Evolutionary conservation across 1,139 yeast species (phyloP), one percentile per base, ranked within the genome.

Genomic region (Suhomyces wounanorum): DNA sequence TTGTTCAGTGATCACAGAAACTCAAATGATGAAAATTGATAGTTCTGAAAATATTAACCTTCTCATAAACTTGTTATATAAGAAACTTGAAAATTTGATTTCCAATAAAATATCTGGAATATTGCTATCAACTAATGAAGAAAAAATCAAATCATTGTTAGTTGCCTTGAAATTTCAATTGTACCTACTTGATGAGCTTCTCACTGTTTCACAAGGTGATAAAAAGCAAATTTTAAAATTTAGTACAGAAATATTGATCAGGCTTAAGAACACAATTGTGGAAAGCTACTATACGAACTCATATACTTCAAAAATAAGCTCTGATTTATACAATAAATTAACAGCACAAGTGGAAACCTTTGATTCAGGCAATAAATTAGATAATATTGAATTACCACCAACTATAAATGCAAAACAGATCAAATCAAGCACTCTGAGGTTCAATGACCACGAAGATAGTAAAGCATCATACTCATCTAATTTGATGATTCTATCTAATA

Each of bases 381-480:
- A 76, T 48, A 60, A 67, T 30, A 66, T 76, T 23, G 71, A 72
- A 46, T 59, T 76, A n/a, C 80, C 80, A 1, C 69, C 73, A 1
- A 64, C 68, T 49, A 69, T 76, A 10, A 67, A 75, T 55, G 76
- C 75, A 0, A 62, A 55, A 18, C 68, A 66, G 36, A 55, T 74
- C 11, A 59, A 65, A 1, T 61, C 55, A n/a, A 35, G 61, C 10
- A 38, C 51, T 3, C 38, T 37, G 11, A 43, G 44, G 28, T 40
- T 31, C 6, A 28, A 38, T n/a, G 16, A 41, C 14, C 16, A 44
- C 2, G 23, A 37, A 6, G 26, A 38, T 2, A 47, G 43, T n/a
- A 55, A 49, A 31, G 44, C 40, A 7, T 40, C 51, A 8, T 61
- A 63, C 26, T 30, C 68, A 0, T 52, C 65, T 2, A 62, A 56